Evolutionary conservation across 805 yeast genomes (phyloP), one percentile per base, ranked within the genome.

Genomic region (Starmerella apis): DNA sequence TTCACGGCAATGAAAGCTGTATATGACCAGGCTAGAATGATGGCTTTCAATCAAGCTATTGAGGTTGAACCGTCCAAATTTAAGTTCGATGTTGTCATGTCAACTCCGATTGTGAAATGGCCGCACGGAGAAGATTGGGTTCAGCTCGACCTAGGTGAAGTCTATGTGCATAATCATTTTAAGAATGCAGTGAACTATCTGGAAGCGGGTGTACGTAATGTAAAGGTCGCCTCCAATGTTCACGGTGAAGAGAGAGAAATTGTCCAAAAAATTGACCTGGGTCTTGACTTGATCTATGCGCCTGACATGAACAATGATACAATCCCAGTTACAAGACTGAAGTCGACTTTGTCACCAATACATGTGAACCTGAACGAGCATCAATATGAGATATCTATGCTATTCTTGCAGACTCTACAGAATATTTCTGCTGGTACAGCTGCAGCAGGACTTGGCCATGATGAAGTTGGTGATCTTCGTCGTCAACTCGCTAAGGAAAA

Each of bases 21-120:
- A n/a, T 94, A 84, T 64, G 98, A 92, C 60, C 70, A 76, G 19
- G 94, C 97, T 0, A 75, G 97, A 51, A 86, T 82, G 59, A 85
- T 87, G 10, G 95, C 97, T 0, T 76, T 86, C 57, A 77, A 82
- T 57, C 94, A 85, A 63, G 92, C 92, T 0, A 78, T 71, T 39
- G 79, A 78, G 54, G 75, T 75, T 38, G 75, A 67, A 46, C 77
- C 84, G 0, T 74, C 69, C 43, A 75, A 72, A 56, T 79, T 87
- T 66, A 79, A 80, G 55, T 75, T 88, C 61, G 83, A 88, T 58
- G 66, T 94, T 30, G 65, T 77, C 16, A 71, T 92, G 14, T 74
- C 77, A 47, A 86, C 96, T 1, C 99, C 98, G 0, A 82, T 82
- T 9, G 70, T 92, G 32, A 78, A 82, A 2, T 86, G 87, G 60